Percentiles rank a stretch among this genome's conserved stretches.
These are phyloP conservation scores for Clitopilus hobsonii DNA, from an alignment of 768 basidiomycete species.

Conservation along the genomic window DNA sequence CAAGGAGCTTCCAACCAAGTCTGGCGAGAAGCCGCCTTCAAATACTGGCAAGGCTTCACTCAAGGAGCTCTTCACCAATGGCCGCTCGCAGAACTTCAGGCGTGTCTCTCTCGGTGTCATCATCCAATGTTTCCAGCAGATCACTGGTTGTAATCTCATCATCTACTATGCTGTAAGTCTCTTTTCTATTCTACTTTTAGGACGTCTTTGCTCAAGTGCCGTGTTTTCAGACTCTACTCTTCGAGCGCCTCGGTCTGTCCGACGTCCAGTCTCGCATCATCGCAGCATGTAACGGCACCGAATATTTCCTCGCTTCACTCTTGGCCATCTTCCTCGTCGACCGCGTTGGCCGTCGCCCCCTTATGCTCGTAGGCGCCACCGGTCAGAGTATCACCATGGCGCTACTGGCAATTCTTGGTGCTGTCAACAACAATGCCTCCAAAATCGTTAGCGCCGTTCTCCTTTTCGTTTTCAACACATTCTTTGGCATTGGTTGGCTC, in stretches of 20 bases:
- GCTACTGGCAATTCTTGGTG: slow-evolving; percentile 52
- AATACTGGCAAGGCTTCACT: slow-evolving; percentile 28
- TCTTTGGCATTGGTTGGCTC: slow-evolving; percentile 67
- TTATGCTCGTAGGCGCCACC: slow-evolving; percentile 67
- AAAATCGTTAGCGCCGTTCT: slow-evolving; percentile 50
- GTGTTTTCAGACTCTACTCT: slow-evolving; percentile 53
- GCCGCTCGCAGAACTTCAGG: slow-evolving; percentile 58
- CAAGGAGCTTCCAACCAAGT: slow-evolving; percentile 1
- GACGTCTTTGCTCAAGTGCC: slow-evolving; percentile 19
- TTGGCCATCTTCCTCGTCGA: slow-evolving; percentile 71
- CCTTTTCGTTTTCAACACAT: slow-evolving; percentile 67
- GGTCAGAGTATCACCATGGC: slow-evolving; percentile 58
- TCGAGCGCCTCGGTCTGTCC: slow-evolving; percentile 56
- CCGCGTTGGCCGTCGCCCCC: slow-evolving; percentile 62
- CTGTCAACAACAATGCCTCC: slow-evolving; percentile 38
- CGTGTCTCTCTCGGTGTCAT: slow-evolving; percentile 50
- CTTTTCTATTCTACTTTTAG: slow-evolving; percentile 27
- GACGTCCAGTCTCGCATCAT: slow-evolving; percentile 57
- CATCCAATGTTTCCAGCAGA: slow-evolving; percentile 64
- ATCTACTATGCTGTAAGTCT: slow-evolving; percentile 43
- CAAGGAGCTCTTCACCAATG: slow-evolving; percentile 48
- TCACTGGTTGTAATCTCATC: slow-evolving; percentile 63
- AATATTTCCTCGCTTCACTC: slow-evolving; percentile 69
- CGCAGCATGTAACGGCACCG: slow-evolving; percentile 65
- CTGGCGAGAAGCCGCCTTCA: slow-evolving; percentile 4